Percentiles rank a stretch among this genome's conserved stretches.
phyloP scores from a whole-genome alignment of 129 eudicot species.

The Arctium minus region DNA sequence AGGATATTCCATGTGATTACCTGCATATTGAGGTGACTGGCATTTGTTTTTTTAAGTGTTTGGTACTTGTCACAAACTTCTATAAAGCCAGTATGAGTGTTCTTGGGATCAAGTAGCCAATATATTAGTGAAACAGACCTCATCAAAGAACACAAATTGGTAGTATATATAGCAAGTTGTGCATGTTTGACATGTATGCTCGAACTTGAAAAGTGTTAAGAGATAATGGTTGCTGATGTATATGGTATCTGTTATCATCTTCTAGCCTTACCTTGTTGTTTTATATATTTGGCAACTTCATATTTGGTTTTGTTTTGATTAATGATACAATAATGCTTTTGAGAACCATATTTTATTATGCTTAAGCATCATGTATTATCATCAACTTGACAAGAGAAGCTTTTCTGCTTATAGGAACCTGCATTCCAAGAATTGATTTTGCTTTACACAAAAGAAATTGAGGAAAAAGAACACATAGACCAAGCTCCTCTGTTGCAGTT shows the following conservation, averaged over 20 bases:
- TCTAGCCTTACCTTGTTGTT: background rate
- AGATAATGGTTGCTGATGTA: background rate
- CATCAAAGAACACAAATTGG: background rate
- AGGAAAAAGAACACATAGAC: constrained; percentile 32
- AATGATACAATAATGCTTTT: background rate
- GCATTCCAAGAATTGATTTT: constrained; percentile 86
- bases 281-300: background rate
- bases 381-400: constrained; percentile 11
- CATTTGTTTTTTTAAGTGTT: no score
- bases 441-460: constrained; percentile 68
- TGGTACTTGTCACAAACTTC: no score
- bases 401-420: constrained; percentile 65
- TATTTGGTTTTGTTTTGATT: background rate
- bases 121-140: background rate
- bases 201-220: background rate
- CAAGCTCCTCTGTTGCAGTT: constrained; percentile 65
- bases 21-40: no score
- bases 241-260: background rate
- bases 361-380: constrained; percentile 1
- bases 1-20: no score
- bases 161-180: background rate
- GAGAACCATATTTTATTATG: background rate
- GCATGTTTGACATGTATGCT: background rate
- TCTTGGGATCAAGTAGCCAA: background rate
- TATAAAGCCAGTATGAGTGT: background rate